Percentiles rank a stretch among this genome's conserved stretches.
These are phyloP conservation scores for Chamaecyparis obtusa DNA, from an alignment of 75 land plant genomes.

Conservation along the genomic window DNA sequence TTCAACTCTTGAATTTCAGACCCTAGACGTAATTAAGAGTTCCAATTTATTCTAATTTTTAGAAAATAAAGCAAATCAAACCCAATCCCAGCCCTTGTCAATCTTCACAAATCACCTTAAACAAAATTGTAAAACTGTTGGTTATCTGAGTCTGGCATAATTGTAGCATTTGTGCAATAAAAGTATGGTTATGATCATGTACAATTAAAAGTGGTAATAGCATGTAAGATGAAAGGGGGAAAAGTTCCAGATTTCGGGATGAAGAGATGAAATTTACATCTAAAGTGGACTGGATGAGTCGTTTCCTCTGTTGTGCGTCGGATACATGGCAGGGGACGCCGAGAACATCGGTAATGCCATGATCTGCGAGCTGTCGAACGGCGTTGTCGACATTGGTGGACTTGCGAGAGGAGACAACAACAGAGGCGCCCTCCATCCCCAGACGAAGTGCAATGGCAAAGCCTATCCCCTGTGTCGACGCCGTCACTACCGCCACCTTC, in stretches of 20 bases:
- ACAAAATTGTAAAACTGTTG: no score
- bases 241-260: not conserved
- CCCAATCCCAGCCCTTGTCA: not conserved
- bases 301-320: slow-evolving; percentile 67
- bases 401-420: slow-evolving; percentile 89
- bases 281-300: slow-evolving; percentile 62
- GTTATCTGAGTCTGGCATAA: no score
- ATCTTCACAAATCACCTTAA: no score
- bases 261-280: slow-evolving; percentile 38
- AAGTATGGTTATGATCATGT: no score
- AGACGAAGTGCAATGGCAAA: slow-evolving; percentile 84
- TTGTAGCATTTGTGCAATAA: no score
- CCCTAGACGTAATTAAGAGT: no score
- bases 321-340: slow-evolving; percentile 94
- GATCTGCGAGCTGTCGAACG: slow-evolving; percentile 55
- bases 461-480: slow-evolving; percentile 98
- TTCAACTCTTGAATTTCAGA: no score
- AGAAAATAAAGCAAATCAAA: no score
- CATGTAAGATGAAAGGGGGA: not conserved
- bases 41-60: no score
- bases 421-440: slow-evolving; percentile 89
- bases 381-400: slow-evolving; percentile 94
- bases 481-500: slow-evolving; percentile 95
- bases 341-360: slow-evolving; percentile 65
- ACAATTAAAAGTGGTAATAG: no score